phyloP scores from a whole-genome alignment of 345 rosid genomes.

The Salix dunnii region DNA sequence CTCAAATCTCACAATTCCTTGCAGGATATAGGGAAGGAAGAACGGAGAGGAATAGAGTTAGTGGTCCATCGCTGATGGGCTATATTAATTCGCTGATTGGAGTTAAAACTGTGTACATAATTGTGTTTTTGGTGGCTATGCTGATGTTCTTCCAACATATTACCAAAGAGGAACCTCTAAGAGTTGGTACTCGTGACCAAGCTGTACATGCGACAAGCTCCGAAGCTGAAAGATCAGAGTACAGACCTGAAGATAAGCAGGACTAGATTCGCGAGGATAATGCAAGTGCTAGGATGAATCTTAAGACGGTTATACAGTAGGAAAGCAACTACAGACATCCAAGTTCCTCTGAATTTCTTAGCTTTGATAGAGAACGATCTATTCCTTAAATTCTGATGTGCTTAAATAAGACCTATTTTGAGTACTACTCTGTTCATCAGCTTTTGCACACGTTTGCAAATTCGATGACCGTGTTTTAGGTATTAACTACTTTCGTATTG shows the following conservation, averaged over 20 bases:
- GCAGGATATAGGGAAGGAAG: slow-evolving; percentile 81
- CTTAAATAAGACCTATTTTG: neutral
- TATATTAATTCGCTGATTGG: slow-evolving; percentile 64
- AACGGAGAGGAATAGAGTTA: slow-evolving; percentile 45
- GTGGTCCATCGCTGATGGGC: slow-evolving; percentile 73
- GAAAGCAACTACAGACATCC: neutral
- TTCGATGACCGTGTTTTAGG: neutral
- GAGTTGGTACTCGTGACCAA: slow-evolving; percentile 41
- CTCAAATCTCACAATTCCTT: slow-evolving; percentile 69
- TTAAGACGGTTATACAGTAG: neutral
- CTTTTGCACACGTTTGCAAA: neutral
- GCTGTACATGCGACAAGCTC: slow-evolving; percentile 33
- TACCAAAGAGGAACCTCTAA: slow-evolving; percentile 48
- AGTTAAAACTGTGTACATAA: slow-evolving; percentile 49
- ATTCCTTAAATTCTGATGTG: neutral
- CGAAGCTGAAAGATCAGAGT: slow-evolving; percentile 37
- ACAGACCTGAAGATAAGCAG: slow-evolving; percentile 54
- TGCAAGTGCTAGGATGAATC: neutral
- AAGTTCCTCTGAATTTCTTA: neutral
- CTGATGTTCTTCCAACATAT: slow-evolving; percentile 51
- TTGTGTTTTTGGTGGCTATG: slow-evolving; percentile 66
- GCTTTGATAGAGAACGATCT: neutral
- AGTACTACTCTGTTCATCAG: neutral
- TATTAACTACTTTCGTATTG: neutral
- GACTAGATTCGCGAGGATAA: slow-evolving; percentile 33